Percentiles rank a stretch among this genome's conserved stretches.
phyloP scores from a whole-genome alignment of 164 flowering plant species.

The Vitis labrusca region DNA sequence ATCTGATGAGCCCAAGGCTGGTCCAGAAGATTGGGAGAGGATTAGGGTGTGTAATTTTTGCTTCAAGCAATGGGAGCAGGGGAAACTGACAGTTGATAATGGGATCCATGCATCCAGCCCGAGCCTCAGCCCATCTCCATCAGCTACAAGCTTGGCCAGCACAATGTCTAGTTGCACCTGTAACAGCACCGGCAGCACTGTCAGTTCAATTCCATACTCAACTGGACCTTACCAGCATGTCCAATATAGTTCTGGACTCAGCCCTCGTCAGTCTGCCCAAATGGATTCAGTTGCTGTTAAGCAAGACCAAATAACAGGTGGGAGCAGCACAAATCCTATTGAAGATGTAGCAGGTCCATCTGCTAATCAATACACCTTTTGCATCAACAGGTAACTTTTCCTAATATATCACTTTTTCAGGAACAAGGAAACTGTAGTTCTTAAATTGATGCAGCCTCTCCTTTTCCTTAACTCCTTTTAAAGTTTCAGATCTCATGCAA shows the following conservation, averaged over 20 bases:
- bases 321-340: constrained; percentile 20
- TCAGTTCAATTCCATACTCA: constrained; percentile 55
- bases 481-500: too few relatives aligned
- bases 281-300: constrained; percentile 36
- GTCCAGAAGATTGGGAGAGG: constrained; percentile 60
- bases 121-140: constrained; percentile 58
- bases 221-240: constrained; percentile 60
- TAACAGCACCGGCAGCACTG: constrained; percentile 49
- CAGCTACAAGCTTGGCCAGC: constrained; percentile 70
- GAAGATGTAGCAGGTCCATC: constrained; percentile 31
- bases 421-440: too few relatives aligned
- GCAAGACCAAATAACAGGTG: constrained; percentile 36
- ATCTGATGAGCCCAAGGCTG: constrained; percentile 34
- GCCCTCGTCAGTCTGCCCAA: constrained; percentile 36
- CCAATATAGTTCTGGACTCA: constrained; percentile 32
- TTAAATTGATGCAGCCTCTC: too few relatives aligned
- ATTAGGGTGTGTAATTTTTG: constrained; percentile 79
- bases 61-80: constrained; percentile 71
- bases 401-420: too few relatives aligned
- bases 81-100: constrained; percentile 33
- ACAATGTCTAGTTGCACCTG: constrained; percentile 60
- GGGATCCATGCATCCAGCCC: constrained; percentile 40
- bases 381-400: constrained; percentile 49
- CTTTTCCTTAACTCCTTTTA: too few relatives aligned
- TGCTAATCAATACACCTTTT: constrained; percentile 33